Base-by-base conservation (phyloP, 164 flowering plant species). In the Tinospora cordifolia region DNA sequence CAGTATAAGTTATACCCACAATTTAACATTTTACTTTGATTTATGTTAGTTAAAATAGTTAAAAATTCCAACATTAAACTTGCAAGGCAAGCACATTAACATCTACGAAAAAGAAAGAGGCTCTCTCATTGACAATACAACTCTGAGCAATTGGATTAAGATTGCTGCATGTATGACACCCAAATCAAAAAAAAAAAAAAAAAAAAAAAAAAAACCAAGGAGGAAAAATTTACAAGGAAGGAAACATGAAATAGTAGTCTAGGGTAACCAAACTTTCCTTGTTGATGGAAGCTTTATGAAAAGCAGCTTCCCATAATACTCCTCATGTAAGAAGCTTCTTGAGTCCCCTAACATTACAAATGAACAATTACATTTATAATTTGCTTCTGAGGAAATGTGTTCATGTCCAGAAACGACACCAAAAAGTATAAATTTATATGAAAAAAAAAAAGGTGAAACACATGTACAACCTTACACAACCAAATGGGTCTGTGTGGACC, bases 391-490 rank as follows among this genome's bases (percentile, higher is more conserved):
- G 60, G 60, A 54, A 17, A 8, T 54, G n/a, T n/a, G 60, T 54
- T 24, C 60, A 21, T 54, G 24, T 54, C 21, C 60, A 54, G 58
- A 54, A 54, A 54, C 4, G 7, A 54, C 4, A 3, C 22, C 24
- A 54, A 21, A n/a, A n/a, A 8, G 24, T 30, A 1, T 30, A 30
- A 30, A 30, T n/a, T n/a, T n/a, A 30, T 1, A 30, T 1, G 4
- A 30, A 30, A 30, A 30, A 30, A 30, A 30, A 30, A 30, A 30
- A 30, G 4, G 4, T 1, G n/a, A 54, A 54, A 54, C 2, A n/a
- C 60, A 54, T 54, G 60, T 54, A 54, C 60, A 54, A n/a, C 60
- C 60, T 54, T 10, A n/a, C 60, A 19, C 60, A 54, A 54, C 60
- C 24, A 54, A 54, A 54, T 54, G 19, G 60, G 10, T 44, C 12